Conservation (phyloP, 2,329 filamentous ascomycete genomes). For the Reticulascus tulasneorum region DNA sequence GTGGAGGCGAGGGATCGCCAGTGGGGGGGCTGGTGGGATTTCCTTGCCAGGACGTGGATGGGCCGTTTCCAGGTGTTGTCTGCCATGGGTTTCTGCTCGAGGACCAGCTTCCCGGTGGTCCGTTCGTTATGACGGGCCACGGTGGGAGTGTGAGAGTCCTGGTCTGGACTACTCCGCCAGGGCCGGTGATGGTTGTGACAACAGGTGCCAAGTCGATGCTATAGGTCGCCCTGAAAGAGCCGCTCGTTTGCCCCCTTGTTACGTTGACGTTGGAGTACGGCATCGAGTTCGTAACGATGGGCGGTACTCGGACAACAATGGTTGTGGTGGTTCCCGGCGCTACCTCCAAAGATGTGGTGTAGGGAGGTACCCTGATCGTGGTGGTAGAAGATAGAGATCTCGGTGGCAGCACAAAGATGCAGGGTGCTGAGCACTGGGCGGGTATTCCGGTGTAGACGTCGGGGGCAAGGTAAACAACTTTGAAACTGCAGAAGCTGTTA, state of each 20-base stretch:
- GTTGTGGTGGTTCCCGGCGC: constrained; percentile 11
- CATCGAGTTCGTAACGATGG: constrained; percentile 7
- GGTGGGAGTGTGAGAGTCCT: background rate
- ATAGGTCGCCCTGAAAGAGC: too few relatives aligned
- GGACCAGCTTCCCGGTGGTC: background rate
- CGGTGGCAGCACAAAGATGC: background rate
- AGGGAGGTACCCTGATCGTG: too few relatives aligned
- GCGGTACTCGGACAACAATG: constrained; percentile 11
- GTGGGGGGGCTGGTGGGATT: too few relatives aligned
- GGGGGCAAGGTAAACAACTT: background rate
- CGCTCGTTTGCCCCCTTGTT: background rate
- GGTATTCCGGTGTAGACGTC: background rate
- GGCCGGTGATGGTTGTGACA: background rate
- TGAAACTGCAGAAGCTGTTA: too few relatives aligned
- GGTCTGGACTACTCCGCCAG: background rate
- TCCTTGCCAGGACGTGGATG: too few relatives aligned
- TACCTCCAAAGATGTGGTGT: too few relatives aligned
- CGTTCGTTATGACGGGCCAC: background rate
- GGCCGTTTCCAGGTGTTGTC: background rate
- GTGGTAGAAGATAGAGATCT: too few relatives aligned
- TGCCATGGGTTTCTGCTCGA: background rate
- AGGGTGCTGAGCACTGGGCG: constrained; percentile 2
- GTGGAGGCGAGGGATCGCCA: too few relatives aligned
- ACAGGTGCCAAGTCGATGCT: background rate
- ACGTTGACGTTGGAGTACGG: constrained; percentile 1